Evolutionary conservation across 2,329 filamentous ascomycete species (phyloP), one percentile per base, ranked within the genome.

Genomic region (Aspergillus sp.): DNA sequence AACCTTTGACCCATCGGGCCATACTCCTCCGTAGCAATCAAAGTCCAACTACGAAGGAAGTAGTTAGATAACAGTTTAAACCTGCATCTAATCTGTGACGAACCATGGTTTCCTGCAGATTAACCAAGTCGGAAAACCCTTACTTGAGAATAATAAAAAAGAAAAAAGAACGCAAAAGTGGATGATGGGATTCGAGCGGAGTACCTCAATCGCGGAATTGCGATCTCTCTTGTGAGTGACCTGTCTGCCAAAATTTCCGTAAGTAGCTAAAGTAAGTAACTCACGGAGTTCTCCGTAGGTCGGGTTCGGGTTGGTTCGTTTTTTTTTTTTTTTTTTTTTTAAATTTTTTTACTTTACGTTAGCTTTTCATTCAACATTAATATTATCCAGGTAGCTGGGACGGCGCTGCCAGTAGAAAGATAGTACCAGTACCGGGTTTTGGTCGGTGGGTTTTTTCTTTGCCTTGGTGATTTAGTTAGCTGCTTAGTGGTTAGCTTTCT

Each of bases 41-140:
- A 36, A 36, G 12, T 36, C 39, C 39, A 10, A 43, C 39, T 36
- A 36, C 32, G 5, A 36, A 36, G 32, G 4, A 36, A 21, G 7
- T 30, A 32, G 25, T 36, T 30, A 45, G 38, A 45, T 28, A 21
- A 32, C 28, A 17, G 8, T 43, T 19, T 28, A 36, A 32, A 30
- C n/a, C 23, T 32, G 23, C 43, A 36, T 55, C 43, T 45, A 55
- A 55, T 45, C 38, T 36, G 53, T 41, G 39, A 55, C 43, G 53
- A 55, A 55, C 53, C 53, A 55, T 45, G 30, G 53, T 55, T 55
- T 55, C 25, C 53, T 45, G 41, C 53, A 45, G 53, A 36, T 55
- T 55, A 50, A 50, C 25, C 47, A 17, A 28, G 47, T 28, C 45
- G 12, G 45, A 49, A 28, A 21, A 21, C 17, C 41, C 10, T 30